Evolutionary conservation across 345 rosid genomes (phyloP).

Genomic region (Balakata baccata): DNA sequence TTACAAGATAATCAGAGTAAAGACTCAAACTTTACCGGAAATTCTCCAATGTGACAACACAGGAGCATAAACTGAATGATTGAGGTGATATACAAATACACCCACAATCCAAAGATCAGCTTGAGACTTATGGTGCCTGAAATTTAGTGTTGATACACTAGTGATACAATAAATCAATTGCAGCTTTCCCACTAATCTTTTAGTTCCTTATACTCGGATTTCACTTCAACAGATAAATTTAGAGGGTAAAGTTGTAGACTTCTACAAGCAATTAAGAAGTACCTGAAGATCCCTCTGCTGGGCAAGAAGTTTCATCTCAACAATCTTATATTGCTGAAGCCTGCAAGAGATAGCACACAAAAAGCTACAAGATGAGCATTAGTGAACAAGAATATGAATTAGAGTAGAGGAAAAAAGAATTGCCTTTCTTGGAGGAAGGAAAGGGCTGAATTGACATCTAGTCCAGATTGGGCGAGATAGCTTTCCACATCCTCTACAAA

Average conservation of each 20-base stretch:
- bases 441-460: slow-evolving; percentile 76
- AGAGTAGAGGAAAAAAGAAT: background rate
- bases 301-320: slow-evolving; percentile 87
- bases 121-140: background rate
- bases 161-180: background rate
- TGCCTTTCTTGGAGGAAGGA: slow-evolving; percentile 93
- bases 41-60: background rate
- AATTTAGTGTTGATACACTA: background rate
- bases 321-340: slow-evolving; percentile 80
- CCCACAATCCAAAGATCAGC: background rate
- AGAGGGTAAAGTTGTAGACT: background rate
- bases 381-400: background rate
- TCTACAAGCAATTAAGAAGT: background rate
- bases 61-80: background rate
- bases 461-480: slow-evolving; percentile 60
- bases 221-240: background rate
- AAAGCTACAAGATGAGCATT: too few species aligned
- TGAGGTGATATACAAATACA: background rate
- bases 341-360: slow-evolving; percentile 32
- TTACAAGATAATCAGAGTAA: background rate
- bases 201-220: background rate
- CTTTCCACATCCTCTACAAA: slow-evolving; percentile 81
- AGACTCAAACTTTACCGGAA: background rate
- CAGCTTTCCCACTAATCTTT: background rate
- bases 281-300: slow-evolving; percentile 62